Base-by-base conservation (phyloP, 31 red algal genomes). In the Endocladia muricata region DNA sequence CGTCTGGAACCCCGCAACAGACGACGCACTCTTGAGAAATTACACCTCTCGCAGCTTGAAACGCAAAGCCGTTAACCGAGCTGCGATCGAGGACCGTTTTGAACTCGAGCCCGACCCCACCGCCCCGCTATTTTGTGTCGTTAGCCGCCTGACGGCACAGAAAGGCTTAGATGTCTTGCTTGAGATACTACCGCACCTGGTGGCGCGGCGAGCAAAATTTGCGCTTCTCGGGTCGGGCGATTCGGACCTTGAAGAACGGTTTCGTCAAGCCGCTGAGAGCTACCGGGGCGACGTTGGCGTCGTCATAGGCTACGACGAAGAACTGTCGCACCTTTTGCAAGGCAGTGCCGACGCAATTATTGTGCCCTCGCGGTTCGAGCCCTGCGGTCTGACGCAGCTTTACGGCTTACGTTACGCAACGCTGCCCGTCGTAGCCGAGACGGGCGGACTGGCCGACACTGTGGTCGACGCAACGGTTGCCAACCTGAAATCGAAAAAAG, bases 331-430 rank as follows among this genome's bases (percentile, higher is more conserved):
- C 34, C 70, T 56, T 56, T 25, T 23, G 23, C 55, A 74, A 25
- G 70, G 31, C 25, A 43, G 41, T 23, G 48, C 70, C 55, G 70
- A 74, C 70, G 23, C 55, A n/a, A 22, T 74, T 23, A 23, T 74
- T 35, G 28, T 48, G 38, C 70, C 70, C 21, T 74, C 70, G 30
- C 34, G 22, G 55, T 74, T 74, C 42, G 70, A 74, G 42, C 70
- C 70, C 26, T 74, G 70, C 70, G 70, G 70, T 28, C 70, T 74
- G 21, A 23, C 70, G 39, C 70, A 74, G 55, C 48, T 74, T 37
- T 29, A 55, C 39, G 36, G 31, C 23, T 28, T 35, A 32, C 36
- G 39, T 26, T 74, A 74, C 39, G 70, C 41, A 23, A 31, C 70
- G 31, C 22, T 74, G 26, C 70, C 70, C 23, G 34, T 74, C 25